Percentiles rank a stretch among this genome's conserved stretches.
Conservation (phyloP, 352 stramenopile genomes). For the Pythium sp. region DNA sequence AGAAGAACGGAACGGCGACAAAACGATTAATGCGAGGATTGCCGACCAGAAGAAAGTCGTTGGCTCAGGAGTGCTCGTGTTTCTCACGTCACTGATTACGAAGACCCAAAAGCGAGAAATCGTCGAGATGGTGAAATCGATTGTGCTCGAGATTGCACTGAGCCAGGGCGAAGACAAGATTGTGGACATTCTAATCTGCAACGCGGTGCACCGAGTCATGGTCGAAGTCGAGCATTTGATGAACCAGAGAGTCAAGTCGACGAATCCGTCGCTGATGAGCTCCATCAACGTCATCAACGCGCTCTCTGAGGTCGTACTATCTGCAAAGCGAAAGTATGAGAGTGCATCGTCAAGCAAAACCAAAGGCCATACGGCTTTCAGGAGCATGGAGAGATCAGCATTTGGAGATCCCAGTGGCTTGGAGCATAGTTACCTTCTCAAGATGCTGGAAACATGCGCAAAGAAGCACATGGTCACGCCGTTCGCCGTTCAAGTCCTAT, state of each 20-base stretch:
- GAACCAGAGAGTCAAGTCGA: neutral
- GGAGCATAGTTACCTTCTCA: constrained; percentile 8
- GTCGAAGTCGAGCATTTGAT: constrained; percentile 28
- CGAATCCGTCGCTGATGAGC: constrained; percentile 11
- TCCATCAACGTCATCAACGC: constrained; percentile 15
- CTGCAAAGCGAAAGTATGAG: constrained; percentile 9
- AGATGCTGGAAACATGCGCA: constrained; percentile 1
- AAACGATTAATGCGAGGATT: constrained; percentile 25
- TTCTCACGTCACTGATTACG: constrained; percentile 43
- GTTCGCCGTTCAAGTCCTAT: constrained; percentile 10
- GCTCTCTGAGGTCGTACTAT: constrained; percentile 8
- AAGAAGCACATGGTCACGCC: constrained; percentile 11
- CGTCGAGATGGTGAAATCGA: constrained; percentile 52
- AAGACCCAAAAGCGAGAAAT: constrained; percentile 29
- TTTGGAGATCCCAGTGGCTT: neutral
- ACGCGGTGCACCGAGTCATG: constrained; percentile 49
- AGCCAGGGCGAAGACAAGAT: constrained; percentile 47
- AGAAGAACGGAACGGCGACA: constrained; percentile 17
- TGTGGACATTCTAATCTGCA: constrained; percentile 54
- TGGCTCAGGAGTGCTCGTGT: constrained; percentile 49
- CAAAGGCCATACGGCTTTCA: neutral
- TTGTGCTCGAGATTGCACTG: constrained; percentile 37
- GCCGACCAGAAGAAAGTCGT: constrained; percentile 53
- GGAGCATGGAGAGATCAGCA: neutral
- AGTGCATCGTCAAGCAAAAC: neutral